A percentile compares a stretch with the other conserved stretches of the same genome.
Evolutionary conservation across 805 yeast genomes (phyloP).

Genomic region (Schizosaccharomyces lindneri): DNA sequence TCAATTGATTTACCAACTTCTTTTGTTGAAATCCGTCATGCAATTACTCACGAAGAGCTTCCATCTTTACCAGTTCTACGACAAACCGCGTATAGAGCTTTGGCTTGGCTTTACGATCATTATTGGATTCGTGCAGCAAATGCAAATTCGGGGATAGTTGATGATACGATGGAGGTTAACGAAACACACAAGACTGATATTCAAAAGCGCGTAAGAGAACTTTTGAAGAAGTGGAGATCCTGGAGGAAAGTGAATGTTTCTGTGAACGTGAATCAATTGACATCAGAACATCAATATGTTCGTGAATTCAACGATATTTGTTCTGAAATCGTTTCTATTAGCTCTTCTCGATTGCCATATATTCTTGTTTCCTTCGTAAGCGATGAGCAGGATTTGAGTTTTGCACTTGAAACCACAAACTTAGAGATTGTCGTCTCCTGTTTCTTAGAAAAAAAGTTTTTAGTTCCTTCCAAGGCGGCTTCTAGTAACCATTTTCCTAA

Average conservation of each 20-base stretch:
- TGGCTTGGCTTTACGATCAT: conserved; percentile 46
- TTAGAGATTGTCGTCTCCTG: not conserved
- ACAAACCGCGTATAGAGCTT: conserved; percentile 30
- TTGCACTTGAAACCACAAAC: not conserved
- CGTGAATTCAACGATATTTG: not conserved
- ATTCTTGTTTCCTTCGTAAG: not conserved
- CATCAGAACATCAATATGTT: not conserved
- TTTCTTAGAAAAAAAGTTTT: not conserved
- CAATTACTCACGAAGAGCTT: conserved; percentile 68
- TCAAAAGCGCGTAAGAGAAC: not conserved
- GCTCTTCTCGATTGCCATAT: not conserved
- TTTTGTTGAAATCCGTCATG: conserved; percentile 76
- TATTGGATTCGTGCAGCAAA: conserved; percentile 32
- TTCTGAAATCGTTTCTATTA: not conserved
- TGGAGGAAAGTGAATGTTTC: not conserved
- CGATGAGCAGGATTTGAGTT: not conserved
- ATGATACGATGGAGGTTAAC: not conserved
- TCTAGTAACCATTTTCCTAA: not conserved
- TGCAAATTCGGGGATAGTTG: not conserved
- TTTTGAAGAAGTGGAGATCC: not conserved
- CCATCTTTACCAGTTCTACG: conserved; percentile 53
- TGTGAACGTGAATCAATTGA: not conserved
- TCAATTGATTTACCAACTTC: conserved; percentile 43
- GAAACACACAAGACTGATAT: not conserved
- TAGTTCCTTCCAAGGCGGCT: not conserved